A percentile compares a stretch with the other conserved stretches of the same genome.
phyloP scores from a whole-genome alignment of 148 eudicot species.

The Nyssa sinensis region DNA sequence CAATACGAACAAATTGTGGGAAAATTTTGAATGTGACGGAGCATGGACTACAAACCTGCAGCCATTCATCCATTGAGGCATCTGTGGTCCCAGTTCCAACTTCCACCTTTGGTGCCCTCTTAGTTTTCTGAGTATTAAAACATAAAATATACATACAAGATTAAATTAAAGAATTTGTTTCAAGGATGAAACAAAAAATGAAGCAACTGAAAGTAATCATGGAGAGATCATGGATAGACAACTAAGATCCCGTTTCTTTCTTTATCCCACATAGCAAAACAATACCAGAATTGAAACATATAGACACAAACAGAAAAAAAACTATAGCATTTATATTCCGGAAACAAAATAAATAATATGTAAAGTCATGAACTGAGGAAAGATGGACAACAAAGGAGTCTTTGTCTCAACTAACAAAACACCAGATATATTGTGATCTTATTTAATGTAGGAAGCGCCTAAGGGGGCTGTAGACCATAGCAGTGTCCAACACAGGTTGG shows the following conservation, averaged over 20 bases:
- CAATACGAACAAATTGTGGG: not conserved
- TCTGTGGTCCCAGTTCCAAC: constrained; percentile 89
- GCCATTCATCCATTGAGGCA: constrained; percentile 93
- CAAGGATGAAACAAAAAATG: not conserved
- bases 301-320: not conserved
- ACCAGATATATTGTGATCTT: no score
- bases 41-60: constrained; percentile 55
- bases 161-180: not conserved
- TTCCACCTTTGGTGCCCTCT: constrained; percentile 92
- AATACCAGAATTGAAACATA: not conserved
- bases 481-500: no score
- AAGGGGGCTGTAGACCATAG: no score
- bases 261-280: not conserved
- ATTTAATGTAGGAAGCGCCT: no score
- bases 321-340: not conserved
- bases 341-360: no score
- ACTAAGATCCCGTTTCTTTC: not conserved
- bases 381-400: no score
- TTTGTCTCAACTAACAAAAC: no score
- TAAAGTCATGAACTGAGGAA: no score
- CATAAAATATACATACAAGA: not conserved
- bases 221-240: not conserved
- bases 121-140: constrained; percentile 56
- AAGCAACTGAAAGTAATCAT: not conserved
- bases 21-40: not conserved